Conservation (phyloP, 257 asterid species). For the Salvia miltiorrhiza region DNA sequence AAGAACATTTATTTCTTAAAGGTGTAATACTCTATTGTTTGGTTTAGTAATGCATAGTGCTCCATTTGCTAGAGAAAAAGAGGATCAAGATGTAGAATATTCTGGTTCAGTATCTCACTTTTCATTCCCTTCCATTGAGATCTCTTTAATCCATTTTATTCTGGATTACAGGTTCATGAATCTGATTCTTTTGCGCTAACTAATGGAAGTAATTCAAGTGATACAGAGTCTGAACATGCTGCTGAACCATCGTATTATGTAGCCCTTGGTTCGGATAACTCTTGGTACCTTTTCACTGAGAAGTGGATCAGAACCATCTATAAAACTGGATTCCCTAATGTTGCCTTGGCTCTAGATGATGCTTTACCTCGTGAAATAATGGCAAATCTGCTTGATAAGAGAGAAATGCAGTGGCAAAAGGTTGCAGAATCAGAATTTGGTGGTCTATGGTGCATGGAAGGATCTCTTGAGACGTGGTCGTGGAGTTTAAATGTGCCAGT, state of each 20-base stretch:
- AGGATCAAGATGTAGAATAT: conserved; percentile 2
- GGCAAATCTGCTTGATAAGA: conserved; percentile 67
- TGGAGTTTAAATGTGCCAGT: conserved; percentile 99
- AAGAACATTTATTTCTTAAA: neutral
- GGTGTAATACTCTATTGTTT: neutral
- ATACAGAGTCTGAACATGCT: conserved; percentile 32
- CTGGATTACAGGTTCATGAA: conserved; percentile 54
- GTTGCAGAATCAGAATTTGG: conserved; percentile 86
- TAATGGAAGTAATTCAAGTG: conserved; percentile 33
- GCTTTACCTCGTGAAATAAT: conserved; percentile 83
- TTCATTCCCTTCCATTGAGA: conserved; percentile 15
- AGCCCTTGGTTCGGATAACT: conserved; percentile 96
- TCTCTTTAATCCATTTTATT: conserved; percentile 19
- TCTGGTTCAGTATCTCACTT: conserved; percentile 20
- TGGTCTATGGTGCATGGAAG: conserved; percentile 90
- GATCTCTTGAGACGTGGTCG: conserved; percentile 98
- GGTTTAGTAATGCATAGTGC: neutral
- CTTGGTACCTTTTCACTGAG: conserved; percentile 98
- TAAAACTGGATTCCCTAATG: conserved; percentile 82
- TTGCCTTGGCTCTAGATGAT: conserved; percentile 67
- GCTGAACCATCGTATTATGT: conserved; percentile 69
- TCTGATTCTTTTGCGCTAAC: conserved; percentile 59
- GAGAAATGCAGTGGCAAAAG: conserved; percentile 85
- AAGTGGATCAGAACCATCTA: conserved; percentile 86
- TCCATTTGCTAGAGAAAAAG: conserved; percentile 5